Base-by-base conservation (phyloP, 2,329 filamentous ascomycete genomes). In the Epichloe aotearoae region DNA sequence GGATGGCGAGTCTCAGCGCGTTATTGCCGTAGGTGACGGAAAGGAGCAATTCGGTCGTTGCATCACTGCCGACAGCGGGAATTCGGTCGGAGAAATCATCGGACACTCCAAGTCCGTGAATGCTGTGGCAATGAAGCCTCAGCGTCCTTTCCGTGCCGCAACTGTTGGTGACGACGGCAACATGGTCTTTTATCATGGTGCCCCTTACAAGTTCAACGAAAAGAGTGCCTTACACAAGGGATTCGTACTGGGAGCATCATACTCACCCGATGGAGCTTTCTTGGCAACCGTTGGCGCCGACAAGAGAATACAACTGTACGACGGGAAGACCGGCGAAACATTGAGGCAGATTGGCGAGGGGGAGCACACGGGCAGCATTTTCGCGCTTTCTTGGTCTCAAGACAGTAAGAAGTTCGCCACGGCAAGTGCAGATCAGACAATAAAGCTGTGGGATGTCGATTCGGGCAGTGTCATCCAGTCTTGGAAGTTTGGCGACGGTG, bases 21-120 rank as follows among this genome's bases (percentile, higher is more conserved):
- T 98, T 63, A 96, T 97, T 61, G 93, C 91, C 3, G 91, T 98
- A 5, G 93, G 93, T 43, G 87, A 97, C 60, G 93, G 93, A 48
- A 90, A 91, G 63, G 89, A 97, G 71, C 80, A 88, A 51, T 96
- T 88, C 65, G 91, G 91, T 14, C 87, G 91, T 66, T 95, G 88
- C 72, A 89, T 97, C 64, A 96, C 88, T 30, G 88, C 87, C 58
- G 93, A 97, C 69, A 94, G 88, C 63, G 93, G 93, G 56, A 98
- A 98, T 72, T 90, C 84, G 47, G 90, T 97, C 17, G 93, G 93
- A 52, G 91, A 97, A 69, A 87, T 98, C 57, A 85, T 82, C 49
- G 93, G 93, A 2, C 93, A 98, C 69, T 90, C 86, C 57, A 86
- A 88, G 61, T 80, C 86, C 59, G 84, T 97, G 74, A 98, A 98